Evolutionary conservation across 805 yeast genomes (phyloP).

Genomic region (Candida alai): DNA sequence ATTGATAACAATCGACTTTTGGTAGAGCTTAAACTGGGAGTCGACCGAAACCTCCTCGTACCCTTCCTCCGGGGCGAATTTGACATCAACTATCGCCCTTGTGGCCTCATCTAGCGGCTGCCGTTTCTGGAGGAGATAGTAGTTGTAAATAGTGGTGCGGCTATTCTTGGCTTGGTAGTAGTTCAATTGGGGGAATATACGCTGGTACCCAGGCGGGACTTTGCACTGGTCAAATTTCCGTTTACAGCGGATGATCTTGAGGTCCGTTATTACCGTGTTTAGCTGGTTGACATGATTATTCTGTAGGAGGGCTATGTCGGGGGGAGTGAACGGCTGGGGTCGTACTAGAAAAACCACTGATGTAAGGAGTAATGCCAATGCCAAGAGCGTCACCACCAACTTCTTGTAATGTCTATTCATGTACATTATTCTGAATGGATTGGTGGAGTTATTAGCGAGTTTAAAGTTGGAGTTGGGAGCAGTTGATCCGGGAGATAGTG

Average conservation of each 20-base stretch:
- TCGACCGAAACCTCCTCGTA: neutral
- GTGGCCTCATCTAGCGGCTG: slow-evolving; percentile 3
- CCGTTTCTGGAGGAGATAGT: slow-evolving; percentile 4
- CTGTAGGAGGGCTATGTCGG: neutral
- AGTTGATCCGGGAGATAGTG: too few species aligned
- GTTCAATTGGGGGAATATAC: slow-evolving; percentile 9
- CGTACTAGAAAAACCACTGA: neutral
- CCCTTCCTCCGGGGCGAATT: slow-evolving; percentile 4
- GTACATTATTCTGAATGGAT: too few species aligned
- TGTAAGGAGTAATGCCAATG: neutral
- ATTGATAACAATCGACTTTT: slow-evolving; percentile 4
- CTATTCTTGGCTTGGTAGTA: slow-evolving; percentile 1
- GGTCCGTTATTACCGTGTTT: slow-evolving; percentile 6
- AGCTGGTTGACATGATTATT: neutral
- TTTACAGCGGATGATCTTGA: slow-evolving; percentile 6
- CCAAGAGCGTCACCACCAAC: slow-evolving; percentile 1
- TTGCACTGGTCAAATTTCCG: neutral
- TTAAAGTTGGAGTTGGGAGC: too few species aligned
- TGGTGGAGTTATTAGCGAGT: too few species aligned
- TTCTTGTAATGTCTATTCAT: slow-evolving; percentile 7
- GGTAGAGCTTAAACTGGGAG: slow-evolving; percentile 2
- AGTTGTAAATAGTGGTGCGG: neutral
- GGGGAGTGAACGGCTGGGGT: slow-evolving; percentile 1
- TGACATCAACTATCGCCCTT: slow-evolving; percentile 8
- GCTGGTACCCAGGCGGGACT: slow-evolving; percentile 7